phyloP scores from a whole-genome alignment of 495 filamentous ascomycete species.

The Penicillium bovifimosum region DNA sequence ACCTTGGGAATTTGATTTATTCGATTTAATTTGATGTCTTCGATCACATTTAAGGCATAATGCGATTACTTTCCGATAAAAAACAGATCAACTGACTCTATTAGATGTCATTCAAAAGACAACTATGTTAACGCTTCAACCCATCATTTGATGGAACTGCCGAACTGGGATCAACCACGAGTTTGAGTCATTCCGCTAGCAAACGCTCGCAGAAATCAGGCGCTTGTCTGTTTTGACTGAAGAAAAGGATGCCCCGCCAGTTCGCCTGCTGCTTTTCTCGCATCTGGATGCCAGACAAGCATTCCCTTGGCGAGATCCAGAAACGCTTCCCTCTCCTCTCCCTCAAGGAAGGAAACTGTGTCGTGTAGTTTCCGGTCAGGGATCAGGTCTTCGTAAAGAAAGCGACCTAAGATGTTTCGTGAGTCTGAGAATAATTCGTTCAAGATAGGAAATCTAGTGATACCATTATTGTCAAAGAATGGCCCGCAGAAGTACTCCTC shows the following conservation, averaged over 20 bases:
- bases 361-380: constrained; percentile 30
- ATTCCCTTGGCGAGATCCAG: constrained; percentile 38
- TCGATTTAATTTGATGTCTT: too few relatives aligned
- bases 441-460: constrained; percentile 18
- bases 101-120: too few relatives aligned
- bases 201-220: constrained; percentile 25
- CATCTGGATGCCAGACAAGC: constrained; percentile 35
- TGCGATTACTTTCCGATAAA: too few relatives aligned
- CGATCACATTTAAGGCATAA: too few relatives aligned
- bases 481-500: constrained; percentile 36
- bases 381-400: constrained; percentile 32
- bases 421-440: constrained; percentile 23
- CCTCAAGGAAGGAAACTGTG: constrained; percentile 27
- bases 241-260: constrained; percentile 35
- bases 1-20: too few relatives aligned
- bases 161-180: not conserved
- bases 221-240: constrained; percentile 27
- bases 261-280: constrained; percentile 33
- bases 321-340: constrained; percentile 39
- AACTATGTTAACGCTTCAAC: not conserved
- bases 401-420: constrained; percentile 31
- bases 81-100: too few relatives aligned
- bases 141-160: not conserved
- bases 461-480: constrained; percentile 36
- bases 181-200: constrained; percentile 14